Base-by-base conservation (phyloP, 495 filamentous ascomycete genomes). In the Hamigera avellanea region DNA sequence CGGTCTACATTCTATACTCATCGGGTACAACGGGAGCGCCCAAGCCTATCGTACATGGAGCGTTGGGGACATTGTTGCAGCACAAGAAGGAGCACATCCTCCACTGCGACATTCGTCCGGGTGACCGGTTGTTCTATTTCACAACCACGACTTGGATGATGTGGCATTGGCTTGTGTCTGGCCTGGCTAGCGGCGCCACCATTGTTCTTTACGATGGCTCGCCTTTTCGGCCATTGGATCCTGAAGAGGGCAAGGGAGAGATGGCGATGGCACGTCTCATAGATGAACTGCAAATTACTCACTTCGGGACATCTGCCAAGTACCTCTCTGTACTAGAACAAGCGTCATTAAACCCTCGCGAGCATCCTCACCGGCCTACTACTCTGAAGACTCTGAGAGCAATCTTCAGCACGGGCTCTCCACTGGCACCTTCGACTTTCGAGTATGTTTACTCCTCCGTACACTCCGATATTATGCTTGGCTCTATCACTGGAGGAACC, bases 91-190 rank as follows among this genome's bases (percentile, higher is more conserved):
- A 94, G 53, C 86, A 89, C 53, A 66, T 76, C 37, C 66, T 95
- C 14, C 87, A 95, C 56, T 81, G 80, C 50, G 79, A 82, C 17
- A 76, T 95, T 45, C 64, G 62, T 6, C 70, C 73, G 0, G 67
- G 71, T 10, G 74, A 78, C 41, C 66, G 75, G 2, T 70, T 83
- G 42, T 89, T 75, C 62, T 93, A 91, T 59, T 94, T 85, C 52
- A 93, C 87, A 2, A 94, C 87, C 2, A 79, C 75, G 19, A 93
- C 87, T 3, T 91, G 82, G 86, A 91, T 93, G 86, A 95, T 94
- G 87, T 91, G 86, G 82, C 87, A 94, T 54, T 94, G 87, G 87
- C 75, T 86, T 29, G 75, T 93, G 14, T 88, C 83, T 4, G 84
- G 74, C 0, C 72, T 94, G 7, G 80, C 84, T 8, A 76, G 72